Evolutionary conservation across 2,329 filamentous ascomycete genomes (phyloP).

Genomic region (Ampelomyces quisqualis): DNA sequence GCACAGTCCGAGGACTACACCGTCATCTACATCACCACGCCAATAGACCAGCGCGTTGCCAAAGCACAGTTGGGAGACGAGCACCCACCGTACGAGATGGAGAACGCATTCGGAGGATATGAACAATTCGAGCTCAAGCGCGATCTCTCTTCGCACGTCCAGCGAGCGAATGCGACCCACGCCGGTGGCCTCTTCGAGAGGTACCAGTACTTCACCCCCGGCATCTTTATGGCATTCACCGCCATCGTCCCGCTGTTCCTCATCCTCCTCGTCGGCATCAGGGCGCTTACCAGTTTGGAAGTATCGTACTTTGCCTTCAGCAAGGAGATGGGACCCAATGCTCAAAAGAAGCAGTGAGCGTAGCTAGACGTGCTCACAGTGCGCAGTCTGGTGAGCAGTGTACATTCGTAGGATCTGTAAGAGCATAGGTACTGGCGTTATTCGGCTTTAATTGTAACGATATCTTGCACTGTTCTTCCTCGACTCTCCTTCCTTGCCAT

Average conservation of each 20-base stretch:
- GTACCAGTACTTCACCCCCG: constrained; percentile 92
- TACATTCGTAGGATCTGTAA: constrained; percentile 3
- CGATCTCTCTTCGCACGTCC: constrained; percentile 47
- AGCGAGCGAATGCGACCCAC: constrained; percentile 25
- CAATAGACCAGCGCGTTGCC: constrained; percentile 42
- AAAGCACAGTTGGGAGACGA: constrained; percentile 23
- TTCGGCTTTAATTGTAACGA: constrained; percentile 1
- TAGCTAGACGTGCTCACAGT: too few species aligned
- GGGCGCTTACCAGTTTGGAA: constrained; percentile 74
- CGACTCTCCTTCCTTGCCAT: background rate
- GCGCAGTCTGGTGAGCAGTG: constrained; percentile 1
- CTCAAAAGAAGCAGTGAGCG: constrained; percentile 73
- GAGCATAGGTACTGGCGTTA: constrained; percentile 6
- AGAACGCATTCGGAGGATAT: constrained; percentile 61
- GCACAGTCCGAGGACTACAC: constrained; percentile 60
- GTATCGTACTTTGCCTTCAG: constrained; percentile 94
- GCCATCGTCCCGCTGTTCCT: constrained; percentile 69
- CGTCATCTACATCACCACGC: constrained; percentile 71
- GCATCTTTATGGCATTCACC: constrained; percentile 83
- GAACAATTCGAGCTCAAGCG: constrained; percentile 76
- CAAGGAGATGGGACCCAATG: constrained; percentile 88
- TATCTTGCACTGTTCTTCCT: constrained; percentile 1
- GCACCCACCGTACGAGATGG: constrained; percentile 59
- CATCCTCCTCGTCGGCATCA: constrained; percentile 77
- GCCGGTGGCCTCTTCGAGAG: constrained; percentile 70